Evolutionary conservation across 192 early-diverging fungal species (phyloP).

Genomic region (Entomortierella parvispora): DNA sequence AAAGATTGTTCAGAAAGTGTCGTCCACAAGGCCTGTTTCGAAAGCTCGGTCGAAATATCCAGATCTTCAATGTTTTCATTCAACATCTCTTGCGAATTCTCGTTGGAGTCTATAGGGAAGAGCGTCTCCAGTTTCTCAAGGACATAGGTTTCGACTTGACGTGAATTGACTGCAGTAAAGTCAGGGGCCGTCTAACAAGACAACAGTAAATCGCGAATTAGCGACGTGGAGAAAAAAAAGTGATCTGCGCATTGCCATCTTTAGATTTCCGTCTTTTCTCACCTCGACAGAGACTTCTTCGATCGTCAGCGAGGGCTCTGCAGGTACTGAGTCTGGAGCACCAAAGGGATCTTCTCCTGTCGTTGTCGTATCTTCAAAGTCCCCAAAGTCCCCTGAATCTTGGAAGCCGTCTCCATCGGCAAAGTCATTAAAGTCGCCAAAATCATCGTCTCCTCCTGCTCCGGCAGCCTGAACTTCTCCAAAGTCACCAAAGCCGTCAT

Average conservation of each 20-base stretch:
- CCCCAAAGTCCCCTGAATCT: conserved; percentile 37
- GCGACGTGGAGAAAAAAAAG: background rate
- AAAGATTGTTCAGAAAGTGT: conserved; percentile 39
- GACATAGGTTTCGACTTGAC: conserved; percentile 45
- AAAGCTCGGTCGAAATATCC: conserved; percentile 14
- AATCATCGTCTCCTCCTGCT: conserved; percentile 19
- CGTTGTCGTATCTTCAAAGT: conserved; percentile 10
- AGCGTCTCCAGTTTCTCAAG: conserved; percentile 25
- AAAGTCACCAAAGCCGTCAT: conserved; percentile 50
- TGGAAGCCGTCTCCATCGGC: conserved; percentile 27
- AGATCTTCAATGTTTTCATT: conserved; percentile 28
- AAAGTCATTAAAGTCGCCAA: conserved; percentile 51
- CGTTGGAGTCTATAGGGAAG: conserved; percentile 27
- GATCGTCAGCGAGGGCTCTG: background rate
- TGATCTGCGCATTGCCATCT: too few species aligned
- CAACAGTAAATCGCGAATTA: background rate
- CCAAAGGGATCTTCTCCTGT: conserved; percentile 22
- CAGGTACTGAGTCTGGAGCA: background rate
- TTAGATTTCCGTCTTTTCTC: too few species aligned
- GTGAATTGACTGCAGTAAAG: conserved; percentile 40
- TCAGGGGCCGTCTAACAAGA: conserved; percentile 36
- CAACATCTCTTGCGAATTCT: conserved; percentile 2
- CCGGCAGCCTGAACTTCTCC: conserved; percentile 28
- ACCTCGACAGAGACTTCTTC: conserved; percentile 24
- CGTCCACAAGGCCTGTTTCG: conserved; percentile 36